Conservation (phyloP, 331 rosid genomes). For the Arachis monticola region DNA sequence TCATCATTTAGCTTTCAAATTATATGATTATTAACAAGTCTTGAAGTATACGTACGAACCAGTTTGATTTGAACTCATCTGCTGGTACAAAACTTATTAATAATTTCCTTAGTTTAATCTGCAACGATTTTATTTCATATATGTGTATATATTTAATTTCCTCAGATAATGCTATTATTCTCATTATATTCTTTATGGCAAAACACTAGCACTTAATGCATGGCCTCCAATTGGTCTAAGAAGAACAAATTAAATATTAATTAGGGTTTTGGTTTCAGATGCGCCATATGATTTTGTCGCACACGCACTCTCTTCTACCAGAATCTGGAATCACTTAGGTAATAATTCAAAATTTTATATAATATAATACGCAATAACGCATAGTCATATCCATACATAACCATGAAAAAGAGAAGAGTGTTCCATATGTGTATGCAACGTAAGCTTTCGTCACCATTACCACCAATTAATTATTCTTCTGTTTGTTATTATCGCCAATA, state of each 20-base stretch:
- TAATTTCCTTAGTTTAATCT: no score
- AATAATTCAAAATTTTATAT: conserved; percentile 9
- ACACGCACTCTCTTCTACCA: no score
- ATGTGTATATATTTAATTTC: no score
- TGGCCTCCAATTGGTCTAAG: conserved; percentile 3
- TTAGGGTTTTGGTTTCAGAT: conserved; percentile 30
- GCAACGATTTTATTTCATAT: no score
- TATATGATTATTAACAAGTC: no score
- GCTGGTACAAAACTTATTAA: no score
- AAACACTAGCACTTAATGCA: background rate
- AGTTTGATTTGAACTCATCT: no score
- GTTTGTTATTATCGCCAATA: background rate
- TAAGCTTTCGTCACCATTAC: background rate
- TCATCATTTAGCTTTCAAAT: no score
- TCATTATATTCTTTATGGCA: background rate
- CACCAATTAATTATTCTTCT: background rate
- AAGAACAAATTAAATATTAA: background rate
- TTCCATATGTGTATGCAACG: background rate
- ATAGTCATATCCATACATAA: background rate
- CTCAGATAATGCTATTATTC: no score
- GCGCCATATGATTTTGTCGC: conserved; percentile 36
- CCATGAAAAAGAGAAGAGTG: background rate
- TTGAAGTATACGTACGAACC: no score
- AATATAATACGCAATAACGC: conserved; percentile 5
- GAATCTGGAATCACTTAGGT: conserved; percentile 34